phyloP scores from a whole-genome alignment of 441 rosid genomes.

The Francoa sonchifolia region DNA sequence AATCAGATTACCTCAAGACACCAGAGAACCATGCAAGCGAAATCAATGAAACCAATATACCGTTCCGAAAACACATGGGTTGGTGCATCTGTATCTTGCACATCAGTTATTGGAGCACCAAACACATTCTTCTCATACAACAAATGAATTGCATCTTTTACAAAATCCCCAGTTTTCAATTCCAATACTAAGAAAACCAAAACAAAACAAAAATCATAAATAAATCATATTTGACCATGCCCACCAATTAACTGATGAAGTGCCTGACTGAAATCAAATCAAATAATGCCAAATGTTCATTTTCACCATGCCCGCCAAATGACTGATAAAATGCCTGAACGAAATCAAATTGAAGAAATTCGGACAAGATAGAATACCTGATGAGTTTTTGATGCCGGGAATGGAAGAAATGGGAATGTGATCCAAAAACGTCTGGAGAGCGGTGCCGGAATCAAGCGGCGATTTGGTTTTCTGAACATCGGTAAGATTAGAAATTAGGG shows the following conservation, averaged over 20 bases:
- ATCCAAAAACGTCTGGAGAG: slow-evolving; percentile 30
- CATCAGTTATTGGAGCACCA: slow-evolving; percentile 37
- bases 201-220: not conserved
- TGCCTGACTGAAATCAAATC: too few species aligned
- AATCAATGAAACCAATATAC: slow-evolving; percentile 30
- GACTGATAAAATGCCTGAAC: too few species aligned
- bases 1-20: slow-evolving; percentile 20
- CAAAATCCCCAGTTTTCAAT: slow-evolving; percentile 20
- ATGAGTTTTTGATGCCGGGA: slow-evolving; percentile 25
- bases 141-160: slow-evolving; percentile 23
- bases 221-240: not conserved
- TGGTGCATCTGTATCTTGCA: slow-evolving; percentile 10
- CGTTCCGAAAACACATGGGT: slow-evolving; percentile 19
- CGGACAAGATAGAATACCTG: slow-evolving; percentile 20
- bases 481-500: not conserved
- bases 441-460: slow-evolving; percentile 18
- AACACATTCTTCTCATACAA: slow-evolving; percentile 23
- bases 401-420: slow-evolving; percentile 28
- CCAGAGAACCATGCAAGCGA: slow-evolving; percentile 30
- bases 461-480: too few species aligned
- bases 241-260: too few species aligned
- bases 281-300: too few species aligned
- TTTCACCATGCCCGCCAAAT: too few species aligned
- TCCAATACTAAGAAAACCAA: slow-evolving; percentile 15
- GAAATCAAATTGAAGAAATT: too few species aligned